Percentiles rank a stretch among this genome's conserved stretches.
These are phyloP conservation scores for Irpex lacteus DNA, from an alignment of 1,284 basidiomycete genomes.

Conservation along the genomic window DNA sequence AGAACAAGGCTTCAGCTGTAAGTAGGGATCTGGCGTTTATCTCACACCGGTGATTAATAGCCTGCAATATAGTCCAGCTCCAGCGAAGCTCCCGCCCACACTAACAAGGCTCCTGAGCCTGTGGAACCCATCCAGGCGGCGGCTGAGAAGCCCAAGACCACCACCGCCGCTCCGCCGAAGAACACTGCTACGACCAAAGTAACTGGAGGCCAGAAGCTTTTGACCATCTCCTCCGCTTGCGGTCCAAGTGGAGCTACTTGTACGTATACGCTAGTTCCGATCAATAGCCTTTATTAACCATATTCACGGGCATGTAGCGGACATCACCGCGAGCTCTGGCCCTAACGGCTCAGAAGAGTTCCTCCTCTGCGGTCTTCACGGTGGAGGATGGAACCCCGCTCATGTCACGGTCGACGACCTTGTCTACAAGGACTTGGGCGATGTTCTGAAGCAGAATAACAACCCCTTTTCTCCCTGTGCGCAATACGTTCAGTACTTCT, in stretches of 20 bases:
- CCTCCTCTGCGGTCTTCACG: conserved; percentile 74
- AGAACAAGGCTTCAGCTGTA: conserved; percentile 9
- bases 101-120: conserved; percentile 3
- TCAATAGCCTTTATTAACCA: background rate
- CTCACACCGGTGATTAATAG: background rate
- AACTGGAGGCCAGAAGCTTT: background rate
- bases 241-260: conserved; percentile 27
- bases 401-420: conserved; percentile 53
- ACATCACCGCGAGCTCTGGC: conserved; percentile 47
- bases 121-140: background rate
- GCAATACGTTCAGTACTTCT: conserved; percentile 54
- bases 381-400: conserved; percentile 64
- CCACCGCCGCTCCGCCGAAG: background rate
- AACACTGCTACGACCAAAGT: background rate
- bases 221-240: conserved; percentile 13
- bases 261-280: conserved; percentile 13
- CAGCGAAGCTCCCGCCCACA: background rate
- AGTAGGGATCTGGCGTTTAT: background rate
- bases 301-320: conserved; percentile 31
- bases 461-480: conserved; percentile 67
- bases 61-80: background rate
- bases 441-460: conserved; percentile 43
- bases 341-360: conserved; percentile 78
- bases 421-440: conserved; percentile 48
- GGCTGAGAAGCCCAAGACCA: conserved; percentile 1